A percentile compares a stretch with the other conserved stretches of the same genome.
Evolutionary conservation across 352 stramenopile species (phyloP).

Genomic region (Sclerospora graminicola): DNA sequence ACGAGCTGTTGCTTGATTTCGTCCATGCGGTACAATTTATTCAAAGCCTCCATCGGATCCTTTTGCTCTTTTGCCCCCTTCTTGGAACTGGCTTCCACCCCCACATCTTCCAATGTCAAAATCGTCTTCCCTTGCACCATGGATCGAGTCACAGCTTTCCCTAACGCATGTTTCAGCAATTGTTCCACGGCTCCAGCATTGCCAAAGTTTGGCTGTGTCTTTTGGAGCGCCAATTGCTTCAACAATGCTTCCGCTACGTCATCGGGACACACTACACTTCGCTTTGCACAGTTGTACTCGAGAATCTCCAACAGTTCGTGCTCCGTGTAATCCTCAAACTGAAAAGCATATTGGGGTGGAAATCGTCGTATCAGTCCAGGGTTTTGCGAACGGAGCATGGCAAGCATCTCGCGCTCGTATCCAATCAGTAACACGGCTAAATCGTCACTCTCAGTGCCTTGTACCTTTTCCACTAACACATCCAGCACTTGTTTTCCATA

Average conservation of each 20-base stretch:
- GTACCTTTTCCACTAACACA: constrained; percentile 87
- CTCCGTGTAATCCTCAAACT: constrained; percentile 89
- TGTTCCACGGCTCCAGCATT: constrained; percentile 85
- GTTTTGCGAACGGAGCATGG: constrained; percentile 87
- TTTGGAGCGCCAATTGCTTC: constrained; percentile 54
- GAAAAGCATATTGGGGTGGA: constrained; percentile 79
- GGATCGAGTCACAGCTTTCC: constrained; percentile 39
- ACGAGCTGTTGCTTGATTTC: constrained; percentile 43
- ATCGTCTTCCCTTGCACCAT: constrained; percentile 29
- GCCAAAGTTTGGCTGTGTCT: constrained; percentile 78
- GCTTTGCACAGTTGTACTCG: constrained; percentile 34
- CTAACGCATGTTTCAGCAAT: constrained; percentile 67
- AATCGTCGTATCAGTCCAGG: constrained; percentile 83
- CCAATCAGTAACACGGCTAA: constrained; percentile 88
- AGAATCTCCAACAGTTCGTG: constrained; percentile 74
- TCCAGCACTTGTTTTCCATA: constrained; percentile 75
- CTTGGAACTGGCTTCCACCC: constrained; percentile 4
- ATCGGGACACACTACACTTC: constrained; percentile 37
- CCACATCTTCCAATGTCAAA: constrained; percentile 44
- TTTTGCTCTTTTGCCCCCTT: constrained; percentile 1
- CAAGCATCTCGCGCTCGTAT: constrained; percentile 85
- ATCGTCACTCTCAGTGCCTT: constrained; percentile 82
- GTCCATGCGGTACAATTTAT: constrained; percentile 52
- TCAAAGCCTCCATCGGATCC: constrained; percentile 35
- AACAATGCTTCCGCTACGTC: constrained; percentile 44